A percentile compares a stretch with the other conserved stretches of the same genome.
These are phyloP conservation scores for Macrolepiota dolichaula DNA, from an alignment of 768 basidiomycete species.

Conservation along the genomic window DNA sequence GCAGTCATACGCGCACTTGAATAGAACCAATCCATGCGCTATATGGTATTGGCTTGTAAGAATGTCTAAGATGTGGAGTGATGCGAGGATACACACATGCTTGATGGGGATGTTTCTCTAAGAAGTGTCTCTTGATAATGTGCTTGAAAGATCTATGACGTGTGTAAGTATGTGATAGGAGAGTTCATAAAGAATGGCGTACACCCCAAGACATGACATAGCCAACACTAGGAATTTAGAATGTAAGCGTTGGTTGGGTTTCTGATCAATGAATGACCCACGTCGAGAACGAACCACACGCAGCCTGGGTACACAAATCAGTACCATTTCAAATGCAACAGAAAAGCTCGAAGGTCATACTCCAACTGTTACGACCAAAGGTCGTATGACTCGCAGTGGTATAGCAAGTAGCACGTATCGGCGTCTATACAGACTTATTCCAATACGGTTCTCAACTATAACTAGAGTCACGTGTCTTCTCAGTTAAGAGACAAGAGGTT, in stretches of 20 bases:
- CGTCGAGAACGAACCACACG: conserved; percentile 46
- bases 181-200: conserved; percentile 21
- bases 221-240: conserved; percentile 43
- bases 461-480: no score
- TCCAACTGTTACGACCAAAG: conserved; percentile 41
- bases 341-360: conserved; percentile 27
- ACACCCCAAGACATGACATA: conserved; percentile 77
- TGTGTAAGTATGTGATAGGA: neutral
- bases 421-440: no score
- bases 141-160: conserved; percentile 1
- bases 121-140: conserved; percentile 4
- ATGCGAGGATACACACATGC: conserved; percentile 33
- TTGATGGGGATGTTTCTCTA: conserved; percentile 36
- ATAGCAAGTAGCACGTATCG: no score
- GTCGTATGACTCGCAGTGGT: no score
- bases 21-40: conserved; percentile 83
- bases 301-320: conserved; percentile 25
- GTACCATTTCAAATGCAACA: neutral
- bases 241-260: neutral
- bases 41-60: neutral
- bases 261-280: conserved; percentile 23
- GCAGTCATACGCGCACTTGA: conserved; percentile 40
- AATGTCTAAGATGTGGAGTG: conserved; percentile 44
- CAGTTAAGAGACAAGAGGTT: no score
- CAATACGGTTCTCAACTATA: no score